phyloP scores from a whole-genome alignment of 805 yeast species.

The Blastobotrys americana region DNA sequence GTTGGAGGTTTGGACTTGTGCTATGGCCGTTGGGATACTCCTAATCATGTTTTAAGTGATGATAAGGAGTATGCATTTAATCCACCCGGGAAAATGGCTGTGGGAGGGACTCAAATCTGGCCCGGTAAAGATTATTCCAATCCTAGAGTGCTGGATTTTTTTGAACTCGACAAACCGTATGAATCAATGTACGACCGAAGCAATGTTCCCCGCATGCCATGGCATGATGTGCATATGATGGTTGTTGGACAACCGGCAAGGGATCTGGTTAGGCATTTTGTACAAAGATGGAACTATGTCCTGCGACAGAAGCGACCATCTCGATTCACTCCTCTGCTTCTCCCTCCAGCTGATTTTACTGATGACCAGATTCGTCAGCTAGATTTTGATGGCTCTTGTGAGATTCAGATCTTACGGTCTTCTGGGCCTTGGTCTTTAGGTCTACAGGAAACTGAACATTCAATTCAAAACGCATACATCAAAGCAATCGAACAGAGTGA shows the following conservation, averaged over 20 bases:
- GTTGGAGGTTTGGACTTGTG: slow-evolving; percentile 95
- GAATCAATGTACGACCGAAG: slow-evolving; percentile 87
- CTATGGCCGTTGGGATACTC: slow-evolving; percentile 93
- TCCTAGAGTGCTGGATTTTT: slow-evolving; percentile 87
- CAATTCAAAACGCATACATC: slow-evolving; percentile 88
- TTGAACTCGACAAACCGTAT: slow-evolving; percentile 72
- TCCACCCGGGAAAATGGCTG: slow-evolving; percentile 22
- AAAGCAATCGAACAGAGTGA: slow-evolving; percentile 86
- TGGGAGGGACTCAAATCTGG: slow-evolving; percentile 49
- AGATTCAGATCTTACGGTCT: slow-evolving; percentile 81
- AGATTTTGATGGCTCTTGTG: slow-evolving; percentile 75
- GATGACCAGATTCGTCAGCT: slow-evolving; percentile 58
- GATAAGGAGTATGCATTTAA: slow-evolving; percentile 38
- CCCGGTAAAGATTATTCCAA: slow-evolving; percentile 98
- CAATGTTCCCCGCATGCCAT: slow-evolving; percentile 88
- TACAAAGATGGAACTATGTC: slow-evolving; percentile 94
- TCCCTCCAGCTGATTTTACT: slow-evolving; percentile 87
- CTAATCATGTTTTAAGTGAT: slow-evolving; percentile 86
- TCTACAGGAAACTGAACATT: slow-evolving; percentile 70
- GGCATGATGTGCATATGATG: slow-evolving; percentile 99
- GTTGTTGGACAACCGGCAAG: slow-evolving; percentile 91
- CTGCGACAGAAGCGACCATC: slow-evolving; percentile 92
- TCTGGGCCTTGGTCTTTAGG: slow-evolving; percentile 94
- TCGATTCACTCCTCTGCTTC: slow-evolving; percentile 79
- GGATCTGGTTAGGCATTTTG: slow-evolving; percentile 88